Percentiles rank a stretch among this genome's conserved stretches.
Conservation (phyloP, 495 filamentous ascomycete genomes). For the Penicillium ucsense region DNA sequence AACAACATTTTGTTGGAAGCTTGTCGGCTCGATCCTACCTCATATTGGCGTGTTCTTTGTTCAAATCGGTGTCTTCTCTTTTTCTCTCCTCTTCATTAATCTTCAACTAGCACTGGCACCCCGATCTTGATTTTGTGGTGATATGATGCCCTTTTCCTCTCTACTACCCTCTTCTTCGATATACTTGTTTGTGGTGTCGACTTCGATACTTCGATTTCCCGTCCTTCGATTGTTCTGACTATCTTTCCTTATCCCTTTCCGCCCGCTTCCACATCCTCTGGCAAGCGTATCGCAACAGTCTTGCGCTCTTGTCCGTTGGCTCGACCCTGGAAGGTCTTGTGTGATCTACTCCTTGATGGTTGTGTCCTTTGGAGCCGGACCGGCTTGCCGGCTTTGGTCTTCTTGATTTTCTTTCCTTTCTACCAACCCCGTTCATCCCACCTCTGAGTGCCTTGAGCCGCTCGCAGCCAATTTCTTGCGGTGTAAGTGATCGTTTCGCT, state of each 20-base stretch:
- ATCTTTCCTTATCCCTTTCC: constrained; percentile 14
- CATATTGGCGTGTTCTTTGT: constrained; percentile 18
- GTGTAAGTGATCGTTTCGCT: constrained; percentile 11
- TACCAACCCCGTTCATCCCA: too few relatives aligned
- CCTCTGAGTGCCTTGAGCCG: constrained; percentile 6
- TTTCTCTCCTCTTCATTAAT: neutral
- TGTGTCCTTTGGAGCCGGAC: constrained; percentile 20
- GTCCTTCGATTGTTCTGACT: constrained; percentile 6
- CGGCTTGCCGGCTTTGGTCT: constrained; percentile 6
- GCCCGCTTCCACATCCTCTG: neutral
- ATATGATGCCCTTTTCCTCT: neutral
- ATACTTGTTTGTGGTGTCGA: constrained; percentile 23
- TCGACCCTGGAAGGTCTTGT: constrained; percentile 8
- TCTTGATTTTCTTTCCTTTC: constrained; percentile 3
- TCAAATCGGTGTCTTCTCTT: constrained; percentile 10
- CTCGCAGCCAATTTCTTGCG: constrained; percentile 7
- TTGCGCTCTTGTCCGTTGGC: too few relatives aligned
- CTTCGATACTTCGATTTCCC: constrained; percentile 26
- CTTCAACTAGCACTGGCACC: neutral
- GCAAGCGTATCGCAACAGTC: too few relatives aligned
- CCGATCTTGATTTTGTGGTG: too few relatives aligned
- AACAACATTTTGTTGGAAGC: constrained; percentile 25
- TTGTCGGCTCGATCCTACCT: constrained; percentile 15
- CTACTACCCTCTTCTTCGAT: neutral
- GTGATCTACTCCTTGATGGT: constrained; percentile 12